Evolutionary conservation across 495 filamentous ascomycete genomes (phyloP).

Genomic region (Podospora pseudopauciseta): DNA sequence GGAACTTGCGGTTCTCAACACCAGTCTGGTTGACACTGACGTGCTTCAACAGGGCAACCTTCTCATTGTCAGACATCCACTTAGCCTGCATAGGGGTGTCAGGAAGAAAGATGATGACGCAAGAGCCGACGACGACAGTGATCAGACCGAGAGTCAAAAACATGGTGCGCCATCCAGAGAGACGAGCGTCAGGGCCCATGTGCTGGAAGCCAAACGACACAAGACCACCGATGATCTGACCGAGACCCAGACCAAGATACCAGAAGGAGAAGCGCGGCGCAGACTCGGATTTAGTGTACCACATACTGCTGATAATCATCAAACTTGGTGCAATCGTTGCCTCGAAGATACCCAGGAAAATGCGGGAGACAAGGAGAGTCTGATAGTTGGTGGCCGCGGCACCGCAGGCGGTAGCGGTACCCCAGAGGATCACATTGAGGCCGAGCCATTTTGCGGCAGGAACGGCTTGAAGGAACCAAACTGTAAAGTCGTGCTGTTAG

Average conservation of each 20-base stretch:
- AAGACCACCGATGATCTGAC: slow-evolving; percentile 60
- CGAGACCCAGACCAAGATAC: slow-evolving; percentile 59
- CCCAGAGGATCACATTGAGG: slow-evolving; percentile 52
- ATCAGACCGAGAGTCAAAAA: slow-evolving; percentile 55
- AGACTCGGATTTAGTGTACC: slow-evolving; percentile 62
- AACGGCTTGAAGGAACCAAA: slow-evolving; percentile 47
- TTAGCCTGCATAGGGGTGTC: slow-evolving; percentile 51
- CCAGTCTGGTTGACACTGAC: slow-evolving; percentile 46
- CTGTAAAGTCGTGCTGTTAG: slow-evolving; percentile 25
- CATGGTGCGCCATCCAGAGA: slow-evolving; percentile 62
- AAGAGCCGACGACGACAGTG: slow-evolving; percentile 48
- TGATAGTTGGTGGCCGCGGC: slow-evolving; percentile 36
- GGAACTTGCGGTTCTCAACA: slow-evolving; percentile 53
- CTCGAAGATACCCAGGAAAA: slow-evolving; percentile 61
- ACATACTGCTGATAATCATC: slow-evolving; percentile 51
- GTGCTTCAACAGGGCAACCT: slow-evolving; percentile 40
- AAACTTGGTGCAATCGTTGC: slow-evolving; percentile 59
- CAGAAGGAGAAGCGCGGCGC: slow-evolving; percentile 61
- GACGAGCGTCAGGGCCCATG: slow-evolving; percentile 34
- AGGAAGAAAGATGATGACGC: slow-evolving; percentile 48
- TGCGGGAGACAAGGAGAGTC: slow-evolving; percentile 43
- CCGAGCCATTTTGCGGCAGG: slow-evolving; percentile 57
- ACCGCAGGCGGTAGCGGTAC: slow-evolving; percentile 37
- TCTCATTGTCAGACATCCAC: slow-evolving; percentile 50
- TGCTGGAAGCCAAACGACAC: slow-evolving; percentile 62